Evolutionary conservation across 352 stramenopile species (phyloP), one percentile per base, ranked within the genome.

Genomic region (Globisporangium barbulae): DNA sequence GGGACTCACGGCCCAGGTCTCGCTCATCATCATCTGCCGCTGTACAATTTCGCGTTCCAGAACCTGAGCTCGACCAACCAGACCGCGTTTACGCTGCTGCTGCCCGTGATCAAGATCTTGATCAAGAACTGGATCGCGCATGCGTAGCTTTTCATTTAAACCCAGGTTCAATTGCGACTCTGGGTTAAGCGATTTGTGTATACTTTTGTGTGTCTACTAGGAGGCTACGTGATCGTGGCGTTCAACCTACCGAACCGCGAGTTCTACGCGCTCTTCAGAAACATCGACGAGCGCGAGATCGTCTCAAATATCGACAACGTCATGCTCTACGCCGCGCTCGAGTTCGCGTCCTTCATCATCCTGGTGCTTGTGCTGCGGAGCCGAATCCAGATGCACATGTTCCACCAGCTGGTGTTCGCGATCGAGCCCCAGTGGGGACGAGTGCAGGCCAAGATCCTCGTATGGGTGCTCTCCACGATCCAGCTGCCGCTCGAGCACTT

Each of bases 381-480:
- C 17, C 67, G 68, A 45, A 71, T 78, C 31, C 63, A 66, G 12
- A 37, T 82, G 22, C 65, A 61, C 7, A 35, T 65, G 25, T 62
- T 74, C 5, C 64, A 70, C 44, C 70, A 78, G 41, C 61, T 83
- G 1, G 61, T 68, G 22, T 80, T 78, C 33, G 63, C 74, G 22
- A 31, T 83, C 33, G 65, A 73, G 39, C 61, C 64, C 12, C 74
- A 80, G 65, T 79, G 68, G 66, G 53, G 70, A 22, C 60, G 67
- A 12, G 45, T 68, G 5, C 74, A 85, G 59, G 70, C 57, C 53
- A 85, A 81, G 62, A 63, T 77, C 2, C 47, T 82, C 8, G 31
- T 75, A 8, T 74, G 69, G 69, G 52, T 74, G 17, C 45, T 65
- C 5, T 65, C 69, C 25, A 62, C 65, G 4, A 63, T 72, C 15